These are phyloP conservation scores for Fusarium euwallaceae DNA, from an alignment of 2,329 filamentous ascomycete genomes.

Conservation along the genomic window DNA sequence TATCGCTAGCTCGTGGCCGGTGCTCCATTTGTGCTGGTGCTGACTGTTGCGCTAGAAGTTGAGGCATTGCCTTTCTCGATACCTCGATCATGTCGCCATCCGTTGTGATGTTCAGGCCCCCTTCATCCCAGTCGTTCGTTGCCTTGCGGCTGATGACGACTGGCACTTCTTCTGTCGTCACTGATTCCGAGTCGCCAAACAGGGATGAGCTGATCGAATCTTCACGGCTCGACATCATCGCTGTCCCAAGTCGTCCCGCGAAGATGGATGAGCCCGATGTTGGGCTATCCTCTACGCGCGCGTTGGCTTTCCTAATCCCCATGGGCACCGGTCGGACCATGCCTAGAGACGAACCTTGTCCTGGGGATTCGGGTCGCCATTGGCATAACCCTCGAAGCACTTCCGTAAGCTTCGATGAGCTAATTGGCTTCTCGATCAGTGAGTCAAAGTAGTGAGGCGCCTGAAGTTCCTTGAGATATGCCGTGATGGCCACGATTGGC, in stretches of 20 bases:
- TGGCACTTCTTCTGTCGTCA: constrained; percentile 82
- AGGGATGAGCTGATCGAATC: constrained; percentile 91
- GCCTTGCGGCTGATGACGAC: constrained; percentile 80
- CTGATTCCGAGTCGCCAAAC: constrained; percentile 87
- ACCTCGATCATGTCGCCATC: constrained; percentile 58
- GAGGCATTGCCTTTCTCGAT: constrained; percentile 61
- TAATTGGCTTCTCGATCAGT: constrained; percentile 96
- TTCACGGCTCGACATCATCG: constrained; percentile 85
- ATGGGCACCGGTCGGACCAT: constrained; percentile 73
- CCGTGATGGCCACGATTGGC: constrained; percentile 95
- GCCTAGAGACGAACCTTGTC: constrained; percentile 57
- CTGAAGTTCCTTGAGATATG: constrained; percentile 96
- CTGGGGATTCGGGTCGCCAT: constrained; percentile 83
- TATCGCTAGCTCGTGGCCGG: constrained; percentile 75
- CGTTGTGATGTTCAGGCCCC: constrained; percentile 80
- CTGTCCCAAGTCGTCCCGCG: constrained; percentile 77
- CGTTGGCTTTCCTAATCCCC: constrained; percentile 73
- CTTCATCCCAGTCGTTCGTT: constrained; percentile 83
- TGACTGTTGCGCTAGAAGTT: constrained; percentile 71
- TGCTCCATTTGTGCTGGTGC: constrained; percentile 73
- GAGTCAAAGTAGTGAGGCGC: constrained; percentile 96
- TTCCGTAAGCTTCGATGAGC: constrained; percentile 89
- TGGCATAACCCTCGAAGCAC: constrained; percentile 89
- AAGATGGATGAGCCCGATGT: constrained; percentile 83
- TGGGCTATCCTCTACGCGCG: constrained; percentile 82